phyloP scores from a whole-genome alignment of 495 filamentous ascomycete species.

The Penicillium robsamsonii region DNA sequence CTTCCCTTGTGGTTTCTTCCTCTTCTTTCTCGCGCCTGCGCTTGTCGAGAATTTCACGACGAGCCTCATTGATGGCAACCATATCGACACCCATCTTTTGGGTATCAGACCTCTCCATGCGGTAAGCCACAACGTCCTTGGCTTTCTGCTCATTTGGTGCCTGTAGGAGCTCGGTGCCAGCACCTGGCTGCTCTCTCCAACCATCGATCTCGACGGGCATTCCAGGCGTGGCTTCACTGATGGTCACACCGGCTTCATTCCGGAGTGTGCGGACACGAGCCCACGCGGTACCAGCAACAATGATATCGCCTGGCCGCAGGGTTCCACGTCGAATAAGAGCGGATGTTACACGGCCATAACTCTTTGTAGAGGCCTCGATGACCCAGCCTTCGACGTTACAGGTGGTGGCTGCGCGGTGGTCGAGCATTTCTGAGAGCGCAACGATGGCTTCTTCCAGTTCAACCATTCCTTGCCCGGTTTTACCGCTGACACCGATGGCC shows the following conservation, averaged over 20 bases:
- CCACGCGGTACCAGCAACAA: constrained; percentile 87
- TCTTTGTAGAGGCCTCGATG: constrained; percentile 88
- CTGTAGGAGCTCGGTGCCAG: constrained; percentile 85
- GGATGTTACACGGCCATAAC: constrained; percentile 82
- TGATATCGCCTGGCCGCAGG: constrained; percentile 71
- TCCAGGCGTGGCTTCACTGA: constrained; percentile 77
- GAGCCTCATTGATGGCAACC: constrained; percentile 70
- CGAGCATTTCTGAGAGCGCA: constrained; percentile 80
- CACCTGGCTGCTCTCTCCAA: constrained; percentile 88
- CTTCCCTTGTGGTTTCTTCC: constrained; percentile 20
- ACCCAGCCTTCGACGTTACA: constrained; percentile 90
- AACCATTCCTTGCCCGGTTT: constrained; percentile 87
- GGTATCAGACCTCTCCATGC: constrained; percentile 62
- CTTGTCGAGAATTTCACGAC: constrained; percentile 59
- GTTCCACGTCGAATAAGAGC: constrained; percentile 87
- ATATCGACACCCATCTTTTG: constrained; percentile 64
- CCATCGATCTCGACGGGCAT: constrained; percentile 90
- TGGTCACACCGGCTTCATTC: constrained; percentile 76
- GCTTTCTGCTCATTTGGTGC: constrained; percentile 75
- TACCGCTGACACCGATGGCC: constrained; percentile 85
- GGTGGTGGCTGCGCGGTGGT: constrained; percentile 75
- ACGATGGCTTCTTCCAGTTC: constrained; percentile 89
- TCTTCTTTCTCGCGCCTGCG: constrained; percentile 49
- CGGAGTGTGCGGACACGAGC: constrained; percentile 75
- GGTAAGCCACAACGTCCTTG: constrained; percentile 74